Evolutionary conservation across 768 basidiomycete species (phyloP), one percentile per base, ranked within the genome.

Genomic region (Podaxis carcinomalis): DNA sequence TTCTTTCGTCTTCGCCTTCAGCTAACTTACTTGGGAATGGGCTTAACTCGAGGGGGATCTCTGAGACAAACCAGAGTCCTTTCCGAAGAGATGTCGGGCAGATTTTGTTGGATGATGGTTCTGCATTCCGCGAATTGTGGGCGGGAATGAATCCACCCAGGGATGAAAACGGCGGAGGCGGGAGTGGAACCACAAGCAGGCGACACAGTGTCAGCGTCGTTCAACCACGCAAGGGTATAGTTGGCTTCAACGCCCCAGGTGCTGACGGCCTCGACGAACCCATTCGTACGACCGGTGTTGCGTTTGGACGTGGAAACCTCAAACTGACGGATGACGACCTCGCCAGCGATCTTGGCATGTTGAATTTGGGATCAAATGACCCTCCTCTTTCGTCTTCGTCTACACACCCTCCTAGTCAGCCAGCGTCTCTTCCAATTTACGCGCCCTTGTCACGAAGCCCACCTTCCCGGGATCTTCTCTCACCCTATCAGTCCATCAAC

Each of bases 151-250:
- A 85, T 61, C 83, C 81, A 0, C 85, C 82, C 3, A 78, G 82
- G 37, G 86, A 87, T 62, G 85, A 88, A 70, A 83, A 82, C 51
- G 85, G 83, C 5, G 78, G 78, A 37, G 78, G 78, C 14, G 87
- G 86, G 0, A 93, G 91, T 66, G 92, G 91, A 2, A 89, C 90
- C 4, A 92, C 92, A 5, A 92, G 90, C 65, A 76, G 92, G 39
- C 77, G 92, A 19, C 92, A 93, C 64, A 92, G 89, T 61, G 91
- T 93, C 65, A 89, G 87, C 63, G 84, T 92, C 66, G 89, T 92
- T 11, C 92, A 90, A 69, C 89, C 90, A 0, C 79, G 88, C 4
- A 74, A 88, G 51, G 77, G 84, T 4, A 83, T 83, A 57, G 83
- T 88, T 13, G 89, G 89, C 2, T 91, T 91, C 73, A 85, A 82